phyloP scores from a whole-genome alignment of 371 early-diverging fungal species.

The Syncephalis fuscata region DNA sequence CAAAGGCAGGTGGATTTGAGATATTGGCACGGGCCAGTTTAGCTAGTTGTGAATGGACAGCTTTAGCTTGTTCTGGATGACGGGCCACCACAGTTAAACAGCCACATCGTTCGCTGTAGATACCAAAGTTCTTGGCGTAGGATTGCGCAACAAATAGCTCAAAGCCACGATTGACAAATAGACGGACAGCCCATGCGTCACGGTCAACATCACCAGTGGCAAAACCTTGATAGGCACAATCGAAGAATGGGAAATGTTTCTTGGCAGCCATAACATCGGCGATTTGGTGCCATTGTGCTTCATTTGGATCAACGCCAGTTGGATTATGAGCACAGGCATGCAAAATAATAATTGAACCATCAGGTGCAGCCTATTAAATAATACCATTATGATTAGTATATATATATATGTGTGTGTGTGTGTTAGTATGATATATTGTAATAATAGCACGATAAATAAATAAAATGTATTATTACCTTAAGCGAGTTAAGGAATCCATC shows the following conservation, averaged over 20 bases:
- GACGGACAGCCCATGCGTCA: slow-evolving; percentile 83
- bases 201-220: slow-evolving; percentile 81
- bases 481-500: slow-evolving; percentile 51
- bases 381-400: too few relatives aligned
- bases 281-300: slow-evolving; percentile 81
- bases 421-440: neutral
- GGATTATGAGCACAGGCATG: slow-evolving; percentile 96
- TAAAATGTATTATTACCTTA: slow-evolving; percentile 10
- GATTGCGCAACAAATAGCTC: slow-evolving; percentile 81
- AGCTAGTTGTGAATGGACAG: slow-evolving; percentile 67
- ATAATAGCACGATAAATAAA: neutral
- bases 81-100: slow-evolving; percentile 59
- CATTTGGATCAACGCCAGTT: slow-evolving; percentile 89
- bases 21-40: slow-evolving; percentile 66
- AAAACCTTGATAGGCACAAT: slow-evolving; percentile 96
- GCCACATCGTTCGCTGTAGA: slow-evolving; percentile 88
- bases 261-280: slow-evolving; percentile 57
- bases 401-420: too few relatives aligned
- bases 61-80: slow-evolving; percentile 22
- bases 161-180: slow-evolving; percentile 79
- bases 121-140: slow-evolving; percentile 93
- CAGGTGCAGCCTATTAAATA: slow-evolving; percentile 41
- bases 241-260: slow-evolving; percentile 84
- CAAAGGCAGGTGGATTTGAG: slow-evolving; percentile 81
- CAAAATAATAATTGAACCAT: slow-evolving; percentile 56